These are phyloP conservation scores for Trypanosoma brucei DNA, from an alignment of 208 protist genomes.

Conservation along the genomic window DNA sequence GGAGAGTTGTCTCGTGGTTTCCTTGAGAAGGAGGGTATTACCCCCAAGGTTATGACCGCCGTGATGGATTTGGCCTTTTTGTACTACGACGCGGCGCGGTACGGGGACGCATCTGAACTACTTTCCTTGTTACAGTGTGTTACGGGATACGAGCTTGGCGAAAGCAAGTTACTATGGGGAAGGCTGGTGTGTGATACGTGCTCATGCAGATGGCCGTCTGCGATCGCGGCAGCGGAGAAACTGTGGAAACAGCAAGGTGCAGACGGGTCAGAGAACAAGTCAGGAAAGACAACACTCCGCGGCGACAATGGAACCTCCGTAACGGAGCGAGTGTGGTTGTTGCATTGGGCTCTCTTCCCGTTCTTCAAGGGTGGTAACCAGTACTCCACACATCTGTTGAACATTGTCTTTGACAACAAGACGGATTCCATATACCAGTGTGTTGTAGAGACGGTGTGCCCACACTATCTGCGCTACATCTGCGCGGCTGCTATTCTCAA, in stretches of 20 bases:
- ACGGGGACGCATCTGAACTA: constrained; percentile 77
- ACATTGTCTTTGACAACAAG: constrained; percentile 79
- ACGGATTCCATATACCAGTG: constrained; percentile 67
- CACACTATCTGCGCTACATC: constrained; percentile 89
- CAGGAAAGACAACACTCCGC: constrained; percentile 21
- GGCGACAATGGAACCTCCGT: constrained; percentile 27
- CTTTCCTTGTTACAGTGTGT: constrained; percentile 79
- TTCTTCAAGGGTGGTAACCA: constrained; percentile 88
- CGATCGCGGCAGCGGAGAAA: constrained; percentile 62
- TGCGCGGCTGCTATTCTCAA: constrained; percentile 83
- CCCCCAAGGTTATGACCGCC: constrained; percentile 52
- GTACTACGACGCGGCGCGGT: constrained; percentile 83
- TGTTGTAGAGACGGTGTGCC: constrained; percentile 84
- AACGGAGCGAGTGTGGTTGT: constrained; percentile 72
- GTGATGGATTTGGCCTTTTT: constrained; percentile 79
- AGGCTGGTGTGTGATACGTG: constrained; percentile 85
- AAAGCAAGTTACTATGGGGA: constrained; percentile 74
- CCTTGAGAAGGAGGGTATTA: constrained; percentile 73
- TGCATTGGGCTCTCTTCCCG: constrained; percentile 91
- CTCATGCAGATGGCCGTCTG: constrained; percentile 79
- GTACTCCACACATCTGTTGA: constrained; percentile 72
- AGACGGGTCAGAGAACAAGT: constrained; percentile 38
- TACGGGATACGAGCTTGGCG: constrained; percentile 68
- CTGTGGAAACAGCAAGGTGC: constrained; percentile 69
- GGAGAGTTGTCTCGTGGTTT: constrained; percentile 73